These are phyloP conservation scores for Juglanconis oblonga DNA, from an alignment of 2,329 filamentous ascomycete species.

Conservation along the genomic window DNA sequence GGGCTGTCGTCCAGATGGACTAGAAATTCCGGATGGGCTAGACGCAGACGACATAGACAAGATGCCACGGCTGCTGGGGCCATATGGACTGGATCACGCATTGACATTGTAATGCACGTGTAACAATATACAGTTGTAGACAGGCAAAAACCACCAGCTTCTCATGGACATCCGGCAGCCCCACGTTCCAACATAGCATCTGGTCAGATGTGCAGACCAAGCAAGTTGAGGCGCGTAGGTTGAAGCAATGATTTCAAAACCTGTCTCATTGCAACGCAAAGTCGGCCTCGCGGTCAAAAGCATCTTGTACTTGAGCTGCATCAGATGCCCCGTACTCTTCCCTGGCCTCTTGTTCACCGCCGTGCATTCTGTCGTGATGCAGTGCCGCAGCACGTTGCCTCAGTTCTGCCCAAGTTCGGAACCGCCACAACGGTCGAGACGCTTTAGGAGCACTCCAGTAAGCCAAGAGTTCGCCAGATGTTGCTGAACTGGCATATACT, in stretches of 20 bases:
- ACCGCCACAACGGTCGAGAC: neutral
- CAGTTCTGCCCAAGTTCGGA: neutral
- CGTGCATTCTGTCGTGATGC: neutral
- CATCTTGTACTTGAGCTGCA: neutral
- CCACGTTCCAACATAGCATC: neutral
- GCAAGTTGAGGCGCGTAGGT: neutral
- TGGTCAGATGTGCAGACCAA: neutral
- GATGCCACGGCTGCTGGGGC: neutral
- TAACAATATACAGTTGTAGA: slow-evolving; percentile 29
- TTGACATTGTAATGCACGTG: slow-evolving; percentile 29
- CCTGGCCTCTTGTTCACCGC: neutral
- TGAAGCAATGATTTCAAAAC: neutral
- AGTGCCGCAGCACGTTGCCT: neutral
- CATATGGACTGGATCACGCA: slow-evolving; percentile 7
- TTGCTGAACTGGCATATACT: neutral
- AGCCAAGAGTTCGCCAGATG: neutral
- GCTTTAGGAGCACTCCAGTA: neutral
- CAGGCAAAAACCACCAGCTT: slow-evolving; percentile 16
- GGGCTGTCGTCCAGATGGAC: slow-evolving; percentile 87
- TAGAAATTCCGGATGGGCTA: slow-evolving; percentile 42
- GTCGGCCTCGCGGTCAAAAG: neutral
- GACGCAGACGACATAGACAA: slow-evolving; percentile 8
- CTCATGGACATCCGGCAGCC: neutral
- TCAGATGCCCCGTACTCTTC: neutral
- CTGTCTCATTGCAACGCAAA: neutral